Base-by-base conservation (phyloP, 2,329 filamentous ascomycete species). In the Aureobasidium sp. region DNA sequence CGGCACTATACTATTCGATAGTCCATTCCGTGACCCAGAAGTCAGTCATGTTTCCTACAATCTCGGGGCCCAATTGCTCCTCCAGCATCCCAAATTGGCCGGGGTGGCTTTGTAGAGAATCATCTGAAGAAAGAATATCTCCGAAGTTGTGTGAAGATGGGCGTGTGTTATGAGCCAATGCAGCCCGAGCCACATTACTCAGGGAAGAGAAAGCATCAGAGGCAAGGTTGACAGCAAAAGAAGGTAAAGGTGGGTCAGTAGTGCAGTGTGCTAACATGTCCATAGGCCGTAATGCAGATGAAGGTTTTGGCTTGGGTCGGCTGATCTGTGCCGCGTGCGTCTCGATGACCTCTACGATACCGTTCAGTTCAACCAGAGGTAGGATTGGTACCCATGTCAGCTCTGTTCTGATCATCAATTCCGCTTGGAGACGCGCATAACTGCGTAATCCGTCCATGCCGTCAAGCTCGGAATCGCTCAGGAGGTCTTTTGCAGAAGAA, bases 21-120 rank as follows among this genome's bases (percentile, higher is more conserved):
- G 64, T 60, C 65, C 66, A 68, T 64, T 76, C 73, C 41, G 69
- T 66, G 32, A 59, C 65, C 75, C 76, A 78, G 64, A 77, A 77
- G 13, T 69, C 69, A n/a, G 72, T 56, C 47, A 78, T 67, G n/a
- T 70, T 68, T 27, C 34, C 59, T 17, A 65, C 72, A 41, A 69
- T 65, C 26, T 67, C 67, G 24, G 70, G 66, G 5, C 72, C 75
- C 1, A 77, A 64, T 47, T 75, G 71, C 29, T 71, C 69, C 24
- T 64, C 64, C 57, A 78, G 59, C 29, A 69, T 53, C 66, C 69
- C 52, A 70, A 64, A 15, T 50, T 62, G 24, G 43, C 61, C 36
- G 69, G 13, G 39, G 43, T 43, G 51, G 27, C 34, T 26, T 2
- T 44, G 47, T 20, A 46, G 13, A 7, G 37, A 41, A 24, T 52